Conservation (phyloP, 1,139 yeast species). For the Candida sp. region DNA sequence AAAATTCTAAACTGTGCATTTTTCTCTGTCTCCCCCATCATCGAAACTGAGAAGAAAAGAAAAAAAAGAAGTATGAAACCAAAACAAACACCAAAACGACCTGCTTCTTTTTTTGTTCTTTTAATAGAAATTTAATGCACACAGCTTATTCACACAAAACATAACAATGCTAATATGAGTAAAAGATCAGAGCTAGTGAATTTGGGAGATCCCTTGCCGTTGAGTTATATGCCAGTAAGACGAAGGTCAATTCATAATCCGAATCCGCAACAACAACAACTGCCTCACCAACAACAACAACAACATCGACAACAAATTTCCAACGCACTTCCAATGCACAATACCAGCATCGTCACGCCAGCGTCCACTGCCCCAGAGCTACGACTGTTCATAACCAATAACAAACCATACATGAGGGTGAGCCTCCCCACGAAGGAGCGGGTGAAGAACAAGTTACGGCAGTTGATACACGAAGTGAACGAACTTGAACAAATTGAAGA, state of each 20-base stretch:
- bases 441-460: constrained; percentile 10
- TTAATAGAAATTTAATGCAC: background rate
- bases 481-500: constrained; percentile 9
- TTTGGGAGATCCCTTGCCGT: constrained; percentile 42
- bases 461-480: constrained; percentile 6
- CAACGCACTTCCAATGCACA: constrained; percentile 5
- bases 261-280: constrained; percentile 3
- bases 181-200: constrained; percentile 13
- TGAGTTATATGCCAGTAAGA: constrained; percentile 27
- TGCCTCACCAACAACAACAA: constrained; percentile 1
- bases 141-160: constrained; percentile 1
- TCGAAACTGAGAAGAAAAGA: background rate
- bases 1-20: background rate
- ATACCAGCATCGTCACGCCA: constrained; percentile 5
- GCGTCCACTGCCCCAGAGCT: background rate
- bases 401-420: background rate
- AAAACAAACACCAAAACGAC: constrained; percentile 1
- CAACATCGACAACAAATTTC: background rate
- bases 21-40: background rate
- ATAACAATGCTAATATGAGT: constrained; percentile 13
- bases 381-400: background rate
- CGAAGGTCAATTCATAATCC: constrained; percentile 1
- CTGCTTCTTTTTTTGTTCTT: background rate
- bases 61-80: constrained; percentile 1
- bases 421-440: constrained; percentile 4